Evolutionary conservation across 805 yeast species (phyloP), one percentile per base, ranked within the genome.

Genomic region (Peterozyma toletana): DNA sequence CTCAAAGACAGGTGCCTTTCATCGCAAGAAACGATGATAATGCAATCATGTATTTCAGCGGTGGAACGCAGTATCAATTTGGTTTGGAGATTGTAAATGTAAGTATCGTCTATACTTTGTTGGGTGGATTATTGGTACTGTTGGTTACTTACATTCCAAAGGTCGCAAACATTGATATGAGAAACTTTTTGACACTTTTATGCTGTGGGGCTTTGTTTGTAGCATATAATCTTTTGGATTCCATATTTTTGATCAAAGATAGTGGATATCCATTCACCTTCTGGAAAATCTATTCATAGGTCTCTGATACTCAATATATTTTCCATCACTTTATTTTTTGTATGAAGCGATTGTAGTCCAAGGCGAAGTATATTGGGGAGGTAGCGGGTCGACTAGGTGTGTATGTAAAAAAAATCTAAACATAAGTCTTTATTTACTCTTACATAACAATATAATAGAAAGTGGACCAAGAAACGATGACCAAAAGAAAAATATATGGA

Each of bases 31-130:
- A 73, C 53, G 76, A 70, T 2, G 54, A 75, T 2, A 77, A 75
- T 11, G 62, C 65, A n/a, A 56, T 80, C 2, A 73, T 79, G 60
- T 71, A 66, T 51, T 71, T 82, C 44, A 73, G 84, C 46, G 87
- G 87, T 11, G 88, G 86, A 3, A 59, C 63, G 3, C 75, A 72
- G 44, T 79, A 78, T 67, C 91, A 84, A 60, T 78, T 83, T 59
- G 91, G 93, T 0, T 61, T 75, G 3, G 95, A 86, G 55, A 70
- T 80, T 3, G 54, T 78, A 4, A 57, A 81, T 2, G 72, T 83
- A 7, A 71, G 76, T 2, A 57, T 53, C 2, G 64, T 75, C 49
- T 86, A 85, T 52, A 49, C 71, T 5, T 51, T 61, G 0, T 63
- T 84, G 50, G 76, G 73, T 0, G 41, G 60, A 0, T 47, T 69